Evolutionary conservation across 768 basidiomycete genomes (phyloP), one percentile per base, ranked within the genome.

Genomic region (Boletus vinaceobasis): DNA sequence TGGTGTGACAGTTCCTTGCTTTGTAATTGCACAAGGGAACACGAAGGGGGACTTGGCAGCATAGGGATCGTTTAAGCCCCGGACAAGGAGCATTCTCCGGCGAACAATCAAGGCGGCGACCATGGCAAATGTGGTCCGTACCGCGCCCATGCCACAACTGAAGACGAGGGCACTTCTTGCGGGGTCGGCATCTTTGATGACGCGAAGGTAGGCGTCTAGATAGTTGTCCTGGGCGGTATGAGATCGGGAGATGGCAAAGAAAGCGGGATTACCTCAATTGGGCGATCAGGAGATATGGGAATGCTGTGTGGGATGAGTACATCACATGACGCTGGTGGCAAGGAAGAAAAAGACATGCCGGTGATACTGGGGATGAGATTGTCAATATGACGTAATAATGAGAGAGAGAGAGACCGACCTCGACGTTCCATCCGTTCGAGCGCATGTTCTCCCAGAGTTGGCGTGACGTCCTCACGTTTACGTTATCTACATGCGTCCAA

Each of bases 81-180:
- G 73, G 15, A 78, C 61, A 6, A 87, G 66, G 33, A 85, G 66
- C 62, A 92, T 88, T 63, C 87, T 90, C 45, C 96, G 77, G 40
- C 96, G 78, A 2, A 98, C 79, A 35, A 99, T 77, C 53, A 86
- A 84, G 1, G 96, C 94, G 7, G 93, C 91, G n/a, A 87, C 82
- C 97, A 98, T 98, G 4, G 92, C 93, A 66, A 97, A 98, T 0
- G 95, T 98, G 3, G 94, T 95, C 19, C 96, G 82, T 1, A 98
- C 95, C 3, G 92, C 93, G 43, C 97, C 97, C 85, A 96, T 93
- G 32, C 97, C 96, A 68, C 96, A 98, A 46, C 90, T 93, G 69
- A 98, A 98, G 5, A 98, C 89, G 19, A 98, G 75, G 0, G 89
- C 85, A 0, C 93, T 93, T 17, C 77, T 76, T 4, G 87, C 73